These are phyloP conservation scores for Ophiostoma tasmaniense DNA, from an alignment of 2,329 filamentous ascomycete species.

Conservation along the genomic window DNA sequence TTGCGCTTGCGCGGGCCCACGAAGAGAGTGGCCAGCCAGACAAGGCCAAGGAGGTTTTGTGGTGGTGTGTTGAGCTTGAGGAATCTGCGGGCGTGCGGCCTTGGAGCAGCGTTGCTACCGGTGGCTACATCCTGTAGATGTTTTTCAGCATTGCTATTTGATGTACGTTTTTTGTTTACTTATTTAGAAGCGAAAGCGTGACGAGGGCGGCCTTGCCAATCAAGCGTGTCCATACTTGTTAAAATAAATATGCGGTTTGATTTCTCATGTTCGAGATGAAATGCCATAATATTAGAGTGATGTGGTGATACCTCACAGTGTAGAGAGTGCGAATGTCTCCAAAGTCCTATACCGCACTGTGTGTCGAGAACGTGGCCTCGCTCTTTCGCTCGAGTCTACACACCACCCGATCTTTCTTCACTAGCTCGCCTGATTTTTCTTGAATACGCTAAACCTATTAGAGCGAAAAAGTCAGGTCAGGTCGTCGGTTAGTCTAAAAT, in stretches of 20 bases:
- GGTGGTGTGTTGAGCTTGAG: constrained; percentile 96
- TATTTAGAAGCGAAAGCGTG: neutral
- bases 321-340: neutral
- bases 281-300: neutral
- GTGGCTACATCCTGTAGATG: constrained; percentile 55
- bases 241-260: neutral
- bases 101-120: constrained; percentile 63
- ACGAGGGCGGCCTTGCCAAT: neutral
- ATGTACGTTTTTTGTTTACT: neutral
- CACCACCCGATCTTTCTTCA: too few relatives aligned
- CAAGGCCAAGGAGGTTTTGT: constrained; percentile 84
- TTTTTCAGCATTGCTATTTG: neutral
- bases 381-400: too few relatives aligned
- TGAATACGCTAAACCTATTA: too few relatives aligned
- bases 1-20: constrained; percentile 73
- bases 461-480: too few relatives aligned
- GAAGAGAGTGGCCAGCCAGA: constrained; percentile 78
- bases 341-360: neutral
- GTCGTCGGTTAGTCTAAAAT: too few relatives aligned
- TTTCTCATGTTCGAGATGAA: too few relatives aligned
- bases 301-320: constrained; percentile 2
- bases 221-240: neutral
- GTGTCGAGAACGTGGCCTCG: neutral
- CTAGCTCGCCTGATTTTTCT: too few relatives aligned
- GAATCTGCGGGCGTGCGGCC: constrained; percentile 70